Evolutionary conservation across 2,329 filamentous ascomycete genomes (phyloP).

Genomic region (Claviceps paspali): DNA sequence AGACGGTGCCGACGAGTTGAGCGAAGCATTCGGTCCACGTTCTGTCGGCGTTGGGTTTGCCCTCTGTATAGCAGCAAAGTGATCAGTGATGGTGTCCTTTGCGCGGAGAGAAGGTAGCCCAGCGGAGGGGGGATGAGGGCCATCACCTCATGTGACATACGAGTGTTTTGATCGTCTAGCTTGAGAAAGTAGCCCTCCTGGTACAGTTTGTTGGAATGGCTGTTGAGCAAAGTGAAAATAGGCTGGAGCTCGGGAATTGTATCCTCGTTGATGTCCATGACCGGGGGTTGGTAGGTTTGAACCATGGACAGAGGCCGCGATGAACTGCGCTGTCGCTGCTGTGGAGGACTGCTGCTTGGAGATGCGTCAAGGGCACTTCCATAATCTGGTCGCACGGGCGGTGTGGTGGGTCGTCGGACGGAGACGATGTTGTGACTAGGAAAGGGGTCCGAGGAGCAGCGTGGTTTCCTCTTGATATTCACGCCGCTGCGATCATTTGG

Average conservation of each 20-base stretch:
- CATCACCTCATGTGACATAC: constrained; percentile 55
- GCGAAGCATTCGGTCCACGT: constrained; percentile 96
- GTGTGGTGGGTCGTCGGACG: constrained; percentile 22
- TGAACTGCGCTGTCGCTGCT: constrained; percentile 28
- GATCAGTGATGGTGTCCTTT: constrained; percentile 2
- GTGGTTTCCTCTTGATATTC: constrained; percentile 15
- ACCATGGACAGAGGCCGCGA: constrained; percentile 75
- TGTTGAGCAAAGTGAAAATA: constrained; percentile 87
- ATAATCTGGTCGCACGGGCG: constrained; percentile 26
- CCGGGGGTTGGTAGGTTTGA: constrained; percentile 67
- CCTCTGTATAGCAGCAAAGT: constrained; percentile 39
- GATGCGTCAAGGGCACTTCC: constrained; percentile 26
- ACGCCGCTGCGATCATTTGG: constrained; percentile 20
- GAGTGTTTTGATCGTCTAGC: constrained; percentile 81
- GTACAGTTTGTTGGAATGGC: constrained; percentile 90
- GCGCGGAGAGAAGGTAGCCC: too few species aligned
- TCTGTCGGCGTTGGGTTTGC: constrained; percentile 69
- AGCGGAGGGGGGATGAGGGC: too few species aligned
- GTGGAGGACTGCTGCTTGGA: constrained; percentile 25
- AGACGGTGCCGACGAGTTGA: constrained; percentile 84
- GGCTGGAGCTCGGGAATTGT: constrained; percentile 86
- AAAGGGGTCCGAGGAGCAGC: constrained; percentile 17
- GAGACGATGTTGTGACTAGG: constrained; percentile 21
- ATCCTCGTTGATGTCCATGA: constrained; percentile 74
- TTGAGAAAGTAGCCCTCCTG: constrained; percentile 97